Conservation (phyloP, 768 basidiomycete genomes). For the Tricholoma bakamatsutake region DNA sequence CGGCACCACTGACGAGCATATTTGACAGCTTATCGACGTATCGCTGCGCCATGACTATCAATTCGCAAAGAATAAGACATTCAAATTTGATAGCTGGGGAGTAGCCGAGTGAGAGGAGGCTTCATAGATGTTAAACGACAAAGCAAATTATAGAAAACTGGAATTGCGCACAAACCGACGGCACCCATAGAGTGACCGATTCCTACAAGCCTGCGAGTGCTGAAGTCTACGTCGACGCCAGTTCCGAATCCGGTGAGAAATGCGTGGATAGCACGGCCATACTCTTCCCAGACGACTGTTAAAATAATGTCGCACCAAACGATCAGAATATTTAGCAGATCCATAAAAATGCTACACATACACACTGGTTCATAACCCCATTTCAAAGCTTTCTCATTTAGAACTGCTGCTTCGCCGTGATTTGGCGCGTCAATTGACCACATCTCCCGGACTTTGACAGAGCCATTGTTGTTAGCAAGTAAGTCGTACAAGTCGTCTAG, state of each 20-base stretch:
- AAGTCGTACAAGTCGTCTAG: conserved; percentile 39
- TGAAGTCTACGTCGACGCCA: conserved; percentile 46
- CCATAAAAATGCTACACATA: conserved; percentile 19
- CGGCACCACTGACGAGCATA: conserved; percentile 26
- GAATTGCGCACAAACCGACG: conserved; percentile 30
- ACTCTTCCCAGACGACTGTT: conserved; percentile 50
- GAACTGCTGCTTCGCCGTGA: conserved; percentile 44
- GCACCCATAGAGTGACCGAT: conserved; percentile 56
- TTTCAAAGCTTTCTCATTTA: conserved; percentile 39
- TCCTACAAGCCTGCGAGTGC: conserved; percentile 39
- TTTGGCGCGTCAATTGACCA: conserved; percentile 51
- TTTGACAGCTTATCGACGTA: conserved; percentile 9
- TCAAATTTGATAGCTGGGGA: conserved; percentile 32
- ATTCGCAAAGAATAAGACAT: conserved; percentile 39
- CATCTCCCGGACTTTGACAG: conserved; percentile 36
- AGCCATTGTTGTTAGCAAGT: conserved; percentile 11
- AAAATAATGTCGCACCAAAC: background rate
- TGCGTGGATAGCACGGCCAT: conserved; percentile 39
- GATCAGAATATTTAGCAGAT: background rate
- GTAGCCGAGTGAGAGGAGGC: conserved; percentile 37
- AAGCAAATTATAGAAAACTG: background rate
- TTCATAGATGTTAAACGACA: conserved; percentile 9
- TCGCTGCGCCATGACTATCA: conserved; percentile 30
- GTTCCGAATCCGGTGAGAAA: conserved; percentile 43
- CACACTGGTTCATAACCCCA: conserved; percentile 37